Base-by-base conservation (phyloP, 805 yeast genomes). In the Candida broadrunensis region DNA sequence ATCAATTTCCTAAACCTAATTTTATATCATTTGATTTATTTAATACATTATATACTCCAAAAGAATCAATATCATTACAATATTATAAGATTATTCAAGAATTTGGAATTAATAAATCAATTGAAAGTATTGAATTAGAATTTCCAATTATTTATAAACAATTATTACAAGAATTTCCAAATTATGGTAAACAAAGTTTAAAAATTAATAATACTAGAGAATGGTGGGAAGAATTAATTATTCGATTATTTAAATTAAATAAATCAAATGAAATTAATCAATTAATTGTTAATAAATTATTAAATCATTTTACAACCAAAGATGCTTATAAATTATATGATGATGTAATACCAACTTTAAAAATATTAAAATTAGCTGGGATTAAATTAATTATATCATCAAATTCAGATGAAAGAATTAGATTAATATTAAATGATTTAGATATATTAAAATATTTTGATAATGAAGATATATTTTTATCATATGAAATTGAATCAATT, bases 21-120 rank as follows among this genome's bases (percentile, higher is more conserved):
- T 54, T 81, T 3, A 59, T 84, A 0, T 78, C 88, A 1, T 72
- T 83, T 40, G 91, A 84, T 58, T 85, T 83, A 0, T 84, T 81
- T 60, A 81, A 78, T 33, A 84, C 90, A 0, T 56, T 84, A 7
- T 83, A 81, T 53, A 63, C 75, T 0, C 85, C 89, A 2, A 67
- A 64, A 15, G 60, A 61, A 21, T 77, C 85, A 0, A 74, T 83
- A 0, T 58, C 75, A 31, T 58, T 63, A n/a, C 82, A 76, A 45
- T 84, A 84, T 51, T 63, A 71, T 33, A 55, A 62, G 2, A 70
- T 81, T 4, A 79, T 80, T 0, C 27, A 38, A 14, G 38, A 52
- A 5, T 71, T 70, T 54, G 81, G 80, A 1, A 44, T 78, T 3
- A 52, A 44, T 6, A 57, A 61, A 37, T 50, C 62, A 11, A 46